Percentiles rank a stretch among this genome's conserved stretches.
phyloP scores from a whole-genome alignment of 495 filamentous ascomycete genomes.

The Tuber melanosporum region DNA sequence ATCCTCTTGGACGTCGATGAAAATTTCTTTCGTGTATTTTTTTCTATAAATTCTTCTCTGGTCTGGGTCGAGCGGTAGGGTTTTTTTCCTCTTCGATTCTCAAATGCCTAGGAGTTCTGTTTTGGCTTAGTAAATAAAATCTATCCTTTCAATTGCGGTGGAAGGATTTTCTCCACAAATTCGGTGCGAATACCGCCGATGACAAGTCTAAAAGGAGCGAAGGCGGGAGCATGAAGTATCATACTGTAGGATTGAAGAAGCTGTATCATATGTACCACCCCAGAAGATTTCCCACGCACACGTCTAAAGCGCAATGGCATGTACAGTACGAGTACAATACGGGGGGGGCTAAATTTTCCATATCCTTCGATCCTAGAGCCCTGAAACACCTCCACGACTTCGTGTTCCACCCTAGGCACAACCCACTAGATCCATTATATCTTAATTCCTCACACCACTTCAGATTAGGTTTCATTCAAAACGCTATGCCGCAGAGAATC shows the following conservation, averaged over 20 bases:
- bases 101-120: neutral
- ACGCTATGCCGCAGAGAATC: neutral
- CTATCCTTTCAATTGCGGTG: neutral
- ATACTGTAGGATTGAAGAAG: neutral
- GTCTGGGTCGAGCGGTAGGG: neutral
- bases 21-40: neutral
- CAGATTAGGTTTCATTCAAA: neutral
- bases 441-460: neutral
- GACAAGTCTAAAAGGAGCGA: neutral
- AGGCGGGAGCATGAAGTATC: neutral
- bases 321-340: neutral
- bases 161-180: neutral
- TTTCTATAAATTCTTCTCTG: neutral
- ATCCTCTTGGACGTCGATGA: neutral
- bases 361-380: neutral
- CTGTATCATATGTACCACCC: neutral
- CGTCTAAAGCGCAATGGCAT: neutral
- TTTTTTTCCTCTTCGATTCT: neutral
- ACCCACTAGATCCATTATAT: neutral
- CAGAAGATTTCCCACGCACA: neutral
- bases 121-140: neutral
- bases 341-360: neutral
- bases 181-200: neutral
- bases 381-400: neutral
- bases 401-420: neutral